Evolutionary conservation across 345 rosid genomes (phyloP).

Genomic region (Lumnitzera racemosa): DNA sequence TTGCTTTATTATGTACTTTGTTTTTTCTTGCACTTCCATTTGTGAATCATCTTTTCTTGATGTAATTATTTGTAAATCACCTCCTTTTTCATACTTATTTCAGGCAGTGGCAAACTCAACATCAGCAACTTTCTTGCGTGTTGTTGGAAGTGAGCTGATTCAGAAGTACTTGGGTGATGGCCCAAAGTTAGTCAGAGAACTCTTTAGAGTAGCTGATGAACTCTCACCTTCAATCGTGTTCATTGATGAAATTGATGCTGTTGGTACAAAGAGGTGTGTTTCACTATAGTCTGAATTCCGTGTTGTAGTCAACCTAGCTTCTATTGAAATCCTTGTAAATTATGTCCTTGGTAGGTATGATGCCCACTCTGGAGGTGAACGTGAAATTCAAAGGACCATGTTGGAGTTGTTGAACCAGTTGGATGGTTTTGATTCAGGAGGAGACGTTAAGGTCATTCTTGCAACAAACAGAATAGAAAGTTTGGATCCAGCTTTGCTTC

Average conservation of each 20-base stretch:
- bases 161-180: slow-evolving; percentile 98
- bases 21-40: no score
- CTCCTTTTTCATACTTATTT: slow-evolving; percentile 6
- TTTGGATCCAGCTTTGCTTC: slow-evolving; percentile 95
- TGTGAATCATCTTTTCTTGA: no score
- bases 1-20: no score
- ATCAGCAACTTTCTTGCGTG: slow-evolving; percentile 93
- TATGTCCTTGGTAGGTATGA: slow-evolving; percentile 47
- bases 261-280: slow-evolving; percentile 89
- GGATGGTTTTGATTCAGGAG: slow-evolving; percentile 97
- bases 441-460: slow-evolving; percentile 94
- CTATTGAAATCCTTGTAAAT: neutral
- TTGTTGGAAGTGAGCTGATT: slow-evolving; percentile 94
- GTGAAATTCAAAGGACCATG: slow-evolving; percentile 99
- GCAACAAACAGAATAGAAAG: slow-evolving; percentile 94
- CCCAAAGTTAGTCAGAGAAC: slow-evolving; percentile 93
- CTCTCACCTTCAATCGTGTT: slow-evolving; percentile 92
- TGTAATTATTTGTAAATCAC: no score
- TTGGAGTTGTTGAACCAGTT: slow-evolving; percentile 89
- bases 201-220: slow-evolving; percentile 93
- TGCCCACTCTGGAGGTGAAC: slow-evolving; percentile 95
- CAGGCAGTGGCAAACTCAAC: slow-evolving; percentile 99
- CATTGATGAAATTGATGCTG: slow-evolving; percentile 96
- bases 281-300: no score
- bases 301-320: neutral